A percentile compares a stretch with the other conserved stretches of the same genome.
Conservation (phyloP, 192 early-diverging fungal species). For the Phlyctochytrium planicorne region DNA sequence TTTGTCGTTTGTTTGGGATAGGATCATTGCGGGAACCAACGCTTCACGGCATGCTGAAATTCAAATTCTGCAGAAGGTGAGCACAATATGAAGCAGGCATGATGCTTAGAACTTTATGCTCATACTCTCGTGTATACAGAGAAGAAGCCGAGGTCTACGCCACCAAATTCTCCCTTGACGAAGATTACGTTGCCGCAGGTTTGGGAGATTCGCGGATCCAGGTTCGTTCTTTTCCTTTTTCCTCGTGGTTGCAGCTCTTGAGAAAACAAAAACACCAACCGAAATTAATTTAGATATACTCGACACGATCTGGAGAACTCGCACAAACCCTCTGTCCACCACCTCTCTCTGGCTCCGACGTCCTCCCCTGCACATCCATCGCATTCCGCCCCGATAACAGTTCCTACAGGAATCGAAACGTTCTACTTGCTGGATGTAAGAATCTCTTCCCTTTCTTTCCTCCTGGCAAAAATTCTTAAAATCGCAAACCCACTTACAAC, state of each 20-base stretch:
- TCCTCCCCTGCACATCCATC: conserved; percentile 46
- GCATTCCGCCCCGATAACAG: conserved; percentile 43
- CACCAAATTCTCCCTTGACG: conserved; percentile 53
- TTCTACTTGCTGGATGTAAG: conserved; percentile 54
- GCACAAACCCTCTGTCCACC: conserved; percentile 13
- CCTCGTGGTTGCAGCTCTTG: too few species aligned
- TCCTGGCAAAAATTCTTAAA: too few species aligned
- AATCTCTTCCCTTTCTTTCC: conserved; percentile 5
- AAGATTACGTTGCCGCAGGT: conserved; percentile 43
- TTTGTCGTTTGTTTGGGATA: not conserved
- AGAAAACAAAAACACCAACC: conserved; percentile 5
- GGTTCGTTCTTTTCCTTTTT: conserved; percentile 20
- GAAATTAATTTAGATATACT: conserved; percentile 30
- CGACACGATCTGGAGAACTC: conserved; percentile 29
- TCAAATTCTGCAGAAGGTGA: not conserved
- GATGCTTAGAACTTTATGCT: not conserved
- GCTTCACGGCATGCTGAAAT: not conserved
- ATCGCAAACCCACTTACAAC: not conserved
- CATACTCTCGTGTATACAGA: conserved; percentile 15
- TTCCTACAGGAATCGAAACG: conserved; percentile 44
- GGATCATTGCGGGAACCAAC: not conserved
- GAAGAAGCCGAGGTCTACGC: conserved; percentile 43
- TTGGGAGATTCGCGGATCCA: conserved; percentile 39
- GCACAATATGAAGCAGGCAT: not conserved
- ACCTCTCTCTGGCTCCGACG: conserved; percentile 11